Evolutionary conservation across 176 grass and related monocot species (phyloP).

Genomic region (Hordeum marinum): DNA sequence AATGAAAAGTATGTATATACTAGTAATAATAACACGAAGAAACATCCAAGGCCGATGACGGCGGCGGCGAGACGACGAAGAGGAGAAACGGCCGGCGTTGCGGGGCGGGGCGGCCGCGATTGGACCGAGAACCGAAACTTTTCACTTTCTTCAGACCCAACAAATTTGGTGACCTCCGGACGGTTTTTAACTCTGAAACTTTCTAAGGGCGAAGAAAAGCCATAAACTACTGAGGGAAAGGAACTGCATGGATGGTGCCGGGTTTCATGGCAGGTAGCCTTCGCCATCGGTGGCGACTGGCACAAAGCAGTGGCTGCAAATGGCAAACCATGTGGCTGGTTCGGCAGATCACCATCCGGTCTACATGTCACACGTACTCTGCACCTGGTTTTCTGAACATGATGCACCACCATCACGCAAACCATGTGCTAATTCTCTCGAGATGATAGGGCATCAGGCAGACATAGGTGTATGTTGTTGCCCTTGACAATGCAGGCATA

Average conservation of each 20-base stretch:
- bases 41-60: not conserved
- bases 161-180: not conserved
- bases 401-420: not conserved
- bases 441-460: not conserved
- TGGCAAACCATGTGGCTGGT: slow-evolving; percentile 22
- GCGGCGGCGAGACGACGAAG: not conserved
- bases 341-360: not conserved
- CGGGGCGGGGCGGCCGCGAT: not conserved
- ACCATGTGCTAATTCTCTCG: not conserved
- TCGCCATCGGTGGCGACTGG: not conserved
- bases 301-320: not conserved
- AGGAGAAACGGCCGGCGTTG: not conserved
- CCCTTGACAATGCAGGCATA: not conserved
- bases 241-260: slow-evolving; percentile 17
- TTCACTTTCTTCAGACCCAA: not conserved
- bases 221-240: not conserved
- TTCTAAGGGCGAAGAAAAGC: not conserved
- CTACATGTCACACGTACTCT: not conserved
- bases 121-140: not conserved
- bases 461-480: not conserved
- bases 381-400: not conserved
- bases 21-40: not conserved
- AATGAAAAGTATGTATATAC: not conserved
- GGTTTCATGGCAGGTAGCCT: not conserved
- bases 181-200: not conserved